These are phyloP conservation scores for Aphanoascus verrucosus DNA, from an alignment of 2,329 filamentous ascomycete genomes.

Conservation along the genomic window DNA sequence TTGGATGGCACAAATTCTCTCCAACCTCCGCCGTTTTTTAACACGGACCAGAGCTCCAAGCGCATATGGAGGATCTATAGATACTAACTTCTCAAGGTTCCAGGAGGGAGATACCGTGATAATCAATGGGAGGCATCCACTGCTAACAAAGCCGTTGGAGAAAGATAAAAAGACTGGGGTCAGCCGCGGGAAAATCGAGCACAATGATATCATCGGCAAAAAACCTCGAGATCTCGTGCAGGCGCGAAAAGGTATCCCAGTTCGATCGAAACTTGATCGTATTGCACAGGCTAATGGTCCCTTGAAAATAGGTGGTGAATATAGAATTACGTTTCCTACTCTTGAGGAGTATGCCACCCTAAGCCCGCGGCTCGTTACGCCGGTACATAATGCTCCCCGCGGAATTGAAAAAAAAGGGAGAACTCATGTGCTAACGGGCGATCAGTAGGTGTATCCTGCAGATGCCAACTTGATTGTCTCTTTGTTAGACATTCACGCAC, in stretches of 20 bases:
- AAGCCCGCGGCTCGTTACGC: conserved; percentile 61
- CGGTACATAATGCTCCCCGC: conserved; percentile 38
- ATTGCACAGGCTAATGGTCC: not conserved
- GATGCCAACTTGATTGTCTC: conserved; percentile 67
- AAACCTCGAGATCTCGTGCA: conserved; percentile 48
- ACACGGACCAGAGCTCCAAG: conserved; percentile 3
- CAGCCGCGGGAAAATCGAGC: conserved; percentile 30
- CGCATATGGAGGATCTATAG: conserved; percentile 22
- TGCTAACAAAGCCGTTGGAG: conserved; percentile 35
- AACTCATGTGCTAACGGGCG: conserved; percentile 16
- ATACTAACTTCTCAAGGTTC: conserved; percentile 32
- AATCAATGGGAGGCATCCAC: conserved; percentile 28
- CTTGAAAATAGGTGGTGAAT: conserved; percentile 32
- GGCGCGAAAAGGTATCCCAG: conserved; percentile 39
- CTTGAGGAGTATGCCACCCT: conserved; percentile 63
- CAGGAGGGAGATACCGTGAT: conserved; percentile 37
- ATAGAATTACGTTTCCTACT: conserved; percentile 53
- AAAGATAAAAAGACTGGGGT: conserved; percentile 28
- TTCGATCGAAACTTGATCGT: not conserved
- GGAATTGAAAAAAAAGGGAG: not conserved
- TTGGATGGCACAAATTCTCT: conserved; percentile 15
- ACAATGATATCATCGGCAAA: conserved; percentile 54
- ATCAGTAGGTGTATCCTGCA: conserved; percentile 55
- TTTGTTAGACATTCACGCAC: conserved; percentile 61
- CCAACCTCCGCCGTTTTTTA: conserved; percentile 11